Conservation (phyloP, 306 rosid genomes). For the Cucurbita argyrosperma region DNA sequence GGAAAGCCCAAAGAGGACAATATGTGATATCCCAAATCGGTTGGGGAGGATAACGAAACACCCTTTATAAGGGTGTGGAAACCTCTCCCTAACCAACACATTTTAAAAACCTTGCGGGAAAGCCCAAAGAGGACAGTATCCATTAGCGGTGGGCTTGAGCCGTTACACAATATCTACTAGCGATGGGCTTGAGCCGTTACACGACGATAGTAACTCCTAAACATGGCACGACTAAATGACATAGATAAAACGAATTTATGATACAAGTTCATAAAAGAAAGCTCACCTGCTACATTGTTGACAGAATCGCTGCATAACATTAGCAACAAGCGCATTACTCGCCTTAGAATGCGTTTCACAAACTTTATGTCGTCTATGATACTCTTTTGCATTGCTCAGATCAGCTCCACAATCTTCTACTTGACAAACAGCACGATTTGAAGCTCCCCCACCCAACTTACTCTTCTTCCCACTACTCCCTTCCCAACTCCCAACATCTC, state of each 20-base stretch:
- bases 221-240: background rate
- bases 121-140: too few relatives aligned
- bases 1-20: too few relatives aligned
- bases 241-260: background rate
- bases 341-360: slow-evolving; percentile 91
- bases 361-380: slow-evolving; percentile 79
- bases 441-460: slow-evolving; percentile 41
- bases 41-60: too few relatives aligned
- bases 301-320: slow-evolving; percentile 76
- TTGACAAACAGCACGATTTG: slow-evolving; percentile 67
- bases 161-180: too few relatives aligned
- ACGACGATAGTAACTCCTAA: background rate
- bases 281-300: slow-evolving; percentile 92
- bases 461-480: slow-evolving; percentile 51
- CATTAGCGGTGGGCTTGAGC: too few relatives aligned
- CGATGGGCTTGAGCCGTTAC: too few relatives aligned
- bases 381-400: slow-evolving; percentile 71
- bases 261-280: background rate
- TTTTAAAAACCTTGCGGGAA: too few relatives aligned
- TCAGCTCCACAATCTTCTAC: slow-evolving; percentile 83
- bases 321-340: slow-evolving; percentile 59
- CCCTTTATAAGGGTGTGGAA: too few relatives aligned
- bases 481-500: slow-evolving; percentile 43
- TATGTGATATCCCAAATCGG: too few relatives aligned
- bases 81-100: too few relatives aligned